These are phyloP conservation scores for Chaetomium sp. DNA, from an alignment of 2,329 filamentous ascomycete genomes.

Conservation along the genomic window DNA sequence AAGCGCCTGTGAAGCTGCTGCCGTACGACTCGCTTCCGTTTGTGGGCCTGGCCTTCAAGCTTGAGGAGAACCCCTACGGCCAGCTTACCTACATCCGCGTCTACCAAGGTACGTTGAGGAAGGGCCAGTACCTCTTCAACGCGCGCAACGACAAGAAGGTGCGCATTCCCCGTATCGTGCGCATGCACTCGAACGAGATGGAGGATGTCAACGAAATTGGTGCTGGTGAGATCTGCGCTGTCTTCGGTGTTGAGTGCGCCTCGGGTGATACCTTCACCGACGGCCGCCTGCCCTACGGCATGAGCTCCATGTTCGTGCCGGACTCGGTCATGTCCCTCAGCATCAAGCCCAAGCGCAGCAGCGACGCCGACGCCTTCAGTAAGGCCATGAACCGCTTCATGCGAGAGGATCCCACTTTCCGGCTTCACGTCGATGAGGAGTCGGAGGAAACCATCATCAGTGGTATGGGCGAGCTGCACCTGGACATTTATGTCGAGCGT, in stretches of 20 bases:
- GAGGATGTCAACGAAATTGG: conserved; percentile 92
- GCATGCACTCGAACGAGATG: conserved; percentile 99
- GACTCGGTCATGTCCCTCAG: conserved; percentile 98
- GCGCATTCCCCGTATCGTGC: conserved; percentile 93
- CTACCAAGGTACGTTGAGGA: conserved; percentile 88
- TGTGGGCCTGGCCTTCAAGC: conserved; percentile 95
- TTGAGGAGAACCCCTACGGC: conserved; percentile 98
- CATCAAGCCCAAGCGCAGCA: conserved; percentile 92
- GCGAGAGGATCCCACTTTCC: conserved; percentile 96
- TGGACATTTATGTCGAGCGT: conserved; percentile 97
- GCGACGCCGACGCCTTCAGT: conserved; percentile 90
- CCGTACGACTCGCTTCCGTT: conserved; percentile 94
- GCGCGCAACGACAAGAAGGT: conserved; percentile 94
- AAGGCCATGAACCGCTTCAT: conserved; percentile 99
- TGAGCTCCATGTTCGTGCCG: conserved; percentile 98
- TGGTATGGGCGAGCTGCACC: conserved; percentile 95
- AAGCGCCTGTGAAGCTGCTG: conserved; percentile 81
- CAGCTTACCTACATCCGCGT: conserved; percentile 98
- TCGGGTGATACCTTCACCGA: conserved; percentile 99
- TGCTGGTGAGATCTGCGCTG: conserved; percentile 96
- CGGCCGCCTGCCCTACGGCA: conserved; percentile 85
- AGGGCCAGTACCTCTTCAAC: conserved; percentile 90
- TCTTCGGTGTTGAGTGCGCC: conserved; percentile 96
- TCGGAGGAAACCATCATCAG: conserved; percentile 97
- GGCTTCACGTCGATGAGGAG: conserved; percentile 88